Evolutionary conservation across 1,139 yeast species (phyloP).

Genomic region (Saccharomyces pastorianus): DNA sequence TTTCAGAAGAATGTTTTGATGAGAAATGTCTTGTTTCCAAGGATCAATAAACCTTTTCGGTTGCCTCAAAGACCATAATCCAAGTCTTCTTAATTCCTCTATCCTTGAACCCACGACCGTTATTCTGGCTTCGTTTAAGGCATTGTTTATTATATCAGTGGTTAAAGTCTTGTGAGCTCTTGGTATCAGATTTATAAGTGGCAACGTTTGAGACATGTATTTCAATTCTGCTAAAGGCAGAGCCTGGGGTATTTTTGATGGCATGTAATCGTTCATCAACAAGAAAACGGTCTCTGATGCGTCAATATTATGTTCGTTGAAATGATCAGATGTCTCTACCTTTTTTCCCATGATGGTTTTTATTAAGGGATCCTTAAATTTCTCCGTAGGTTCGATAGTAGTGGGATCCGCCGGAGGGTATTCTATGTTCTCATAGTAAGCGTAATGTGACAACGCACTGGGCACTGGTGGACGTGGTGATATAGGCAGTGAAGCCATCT

Average conservation of each 20-base stretch:
- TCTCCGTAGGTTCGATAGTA: slow-evolving; percentile 7
- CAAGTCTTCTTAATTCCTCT: slow-evolving; percentile 80
- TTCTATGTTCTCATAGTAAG: background rate
- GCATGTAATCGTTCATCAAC: slow-evolving; percentile 40
- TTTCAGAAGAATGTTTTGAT: slow-evolving; percentile 66
- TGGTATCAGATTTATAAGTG: slow-evolving; percentile 71
- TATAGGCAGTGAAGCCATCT: background rate
- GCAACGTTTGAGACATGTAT: slow-evolving; percentile 81
- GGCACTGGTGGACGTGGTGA: background rate
- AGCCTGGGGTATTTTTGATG: slow-evolving; percentile 44
- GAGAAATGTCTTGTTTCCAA: slow-evolving; percentile 38
- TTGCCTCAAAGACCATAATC: slow-evolving; percentile 88
- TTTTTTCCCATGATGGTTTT: slow-evolving; percentile 6
- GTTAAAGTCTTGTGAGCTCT: slow-evolving; percentile 79
- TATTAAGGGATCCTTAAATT: slow-evolving; percentile 4
- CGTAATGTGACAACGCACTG: background rate
- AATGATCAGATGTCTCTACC: slow-evolving; percentile 11
- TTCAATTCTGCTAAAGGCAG: slow-evolving; percentile 78
- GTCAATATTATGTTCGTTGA: slow-evolving; percentile 19
- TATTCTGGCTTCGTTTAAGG: slow-evolving; percentile 84
- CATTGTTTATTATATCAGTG: slow-evolving; percentile 77
- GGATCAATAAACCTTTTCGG: slow-evolving; percentile 71
- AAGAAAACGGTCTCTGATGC: slow-evolving; percentile 37
- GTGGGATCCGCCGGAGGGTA: slow-evolving; percentile 13
- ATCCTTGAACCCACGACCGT: slow-evolving; percentile 89